Percentiles rank a stretch among this genome's conserved stretches.
Evolutionary conservation across 2,329 filamentous ascomycete genomes (phyloP).

Genomic region (Phialocephala sp.): DNA sequence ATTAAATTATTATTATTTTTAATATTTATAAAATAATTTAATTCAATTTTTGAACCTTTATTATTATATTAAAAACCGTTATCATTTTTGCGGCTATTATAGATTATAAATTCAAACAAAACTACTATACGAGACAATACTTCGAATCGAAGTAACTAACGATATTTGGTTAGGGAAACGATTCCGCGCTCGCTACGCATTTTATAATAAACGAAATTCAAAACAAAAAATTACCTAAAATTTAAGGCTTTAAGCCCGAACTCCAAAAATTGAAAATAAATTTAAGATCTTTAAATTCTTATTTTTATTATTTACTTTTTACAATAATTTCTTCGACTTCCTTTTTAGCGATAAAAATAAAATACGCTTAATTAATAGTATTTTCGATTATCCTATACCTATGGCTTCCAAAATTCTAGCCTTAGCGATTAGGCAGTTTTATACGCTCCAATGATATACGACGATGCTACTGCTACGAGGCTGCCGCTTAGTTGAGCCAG

Average conservation of each 20-base stretch:
- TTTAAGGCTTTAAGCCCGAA: not conserved
- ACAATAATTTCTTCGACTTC: not conserved
- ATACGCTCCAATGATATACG: not conserved
- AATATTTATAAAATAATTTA: not conserved
- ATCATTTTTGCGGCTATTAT: not conserved
- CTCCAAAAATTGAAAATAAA: not conserved
- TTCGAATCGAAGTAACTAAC: not conserved
- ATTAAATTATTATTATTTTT: not conserved
- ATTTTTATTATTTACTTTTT: not conserved
- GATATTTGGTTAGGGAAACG: not conserved
- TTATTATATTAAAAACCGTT: not conserved
- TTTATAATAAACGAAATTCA: not conserved
- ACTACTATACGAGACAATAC: not conserved
- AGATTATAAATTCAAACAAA: not conserved
- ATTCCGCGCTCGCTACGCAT: not conserved
- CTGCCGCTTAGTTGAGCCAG: too few species aligned
- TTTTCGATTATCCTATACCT: not conserved
- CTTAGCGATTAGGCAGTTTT: not conserved
- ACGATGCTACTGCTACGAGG: too few species aligned
- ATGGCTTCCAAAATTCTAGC: not conserved
- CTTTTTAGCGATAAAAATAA: not conserved
- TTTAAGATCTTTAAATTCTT: not conserved
- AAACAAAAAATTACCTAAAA: not conserved
- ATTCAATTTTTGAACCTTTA: not conserved
- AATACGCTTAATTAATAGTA: not conserved